Base-by-base conservation (phyloP, 2,329 filamentous ascomycete species). In the Aspergillus nomiae region DNA sequence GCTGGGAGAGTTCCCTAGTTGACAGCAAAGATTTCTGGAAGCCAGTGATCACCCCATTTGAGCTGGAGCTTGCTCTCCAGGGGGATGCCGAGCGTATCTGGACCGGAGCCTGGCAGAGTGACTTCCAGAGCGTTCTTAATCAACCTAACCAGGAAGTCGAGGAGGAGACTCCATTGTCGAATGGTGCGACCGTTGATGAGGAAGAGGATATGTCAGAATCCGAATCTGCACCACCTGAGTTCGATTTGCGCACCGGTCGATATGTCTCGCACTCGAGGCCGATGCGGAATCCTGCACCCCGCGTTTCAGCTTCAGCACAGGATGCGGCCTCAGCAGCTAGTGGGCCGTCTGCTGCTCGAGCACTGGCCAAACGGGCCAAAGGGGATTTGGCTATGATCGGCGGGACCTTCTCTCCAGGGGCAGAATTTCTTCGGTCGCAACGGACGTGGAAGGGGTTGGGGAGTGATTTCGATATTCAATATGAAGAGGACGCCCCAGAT, bases 1-100 rank as follows among this genome's bases (percentile, higher is more conserved):
- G 95, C 78, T 99, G 95, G 95, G 95, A 99, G 80, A 97, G 94
- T 76, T 92, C 91, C 63, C 81, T 98, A 57, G 87, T 99, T 5
- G 94, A 97, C 70, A 92, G 93, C 67, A 90, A 91, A 62, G 91
- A 91, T 8, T 96, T 97, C 74, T 98, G 90, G 85, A 87, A 88
- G 70, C 93, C 94, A 0, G 89, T 98, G 11, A 88, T 98, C 46
- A 99, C 95, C n/a, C 94, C 94, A 0, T 98, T 96, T 75, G 95
- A 99, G 82, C 81, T 98, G 60, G 89, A 88, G 59, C 81, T 97
- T 54, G 92, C 92, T 4, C 79, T 99, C 65, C 84, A 87, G 78
- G 84, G 85, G 16, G 94, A 97, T 73, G 85, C 88, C 36, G 87
- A 90, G 73, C 86, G 94, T 62, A 82, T 94, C 0, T 97, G 94